Conservation (phyloP, 495 filamentous ascomycete species). For the Cladorrhinum samala region DNA sequence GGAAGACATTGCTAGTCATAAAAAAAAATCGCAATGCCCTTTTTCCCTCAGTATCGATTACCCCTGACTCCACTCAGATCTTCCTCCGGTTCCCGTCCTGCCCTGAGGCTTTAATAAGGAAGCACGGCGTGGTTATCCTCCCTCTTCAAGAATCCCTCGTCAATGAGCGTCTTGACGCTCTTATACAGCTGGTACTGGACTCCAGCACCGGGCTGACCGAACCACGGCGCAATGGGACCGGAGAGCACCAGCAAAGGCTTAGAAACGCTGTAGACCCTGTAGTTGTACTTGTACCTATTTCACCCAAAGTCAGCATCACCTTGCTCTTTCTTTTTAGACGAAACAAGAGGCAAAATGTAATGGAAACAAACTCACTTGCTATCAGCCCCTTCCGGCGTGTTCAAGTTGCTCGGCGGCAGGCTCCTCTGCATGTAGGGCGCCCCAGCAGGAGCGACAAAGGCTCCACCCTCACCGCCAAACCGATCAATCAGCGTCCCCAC, state of each 20-base stretch:
- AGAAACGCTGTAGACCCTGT: conserved; percentile 48
- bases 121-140: conserved; percentile 15
- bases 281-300: conserved; percentile 44
- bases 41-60: too few species aligned
- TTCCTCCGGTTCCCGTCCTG: too few species aligned
- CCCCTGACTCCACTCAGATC: too few species aligned
- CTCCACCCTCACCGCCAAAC: conserved; percentile 45
- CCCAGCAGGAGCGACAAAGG: conserved; percentile 40
- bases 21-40: too few species aligned
- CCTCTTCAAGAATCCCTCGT: conserved; percentile 9
- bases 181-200: conserved; percentile 36
- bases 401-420: conserved; percentile 28
- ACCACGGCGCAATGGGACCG: conserved; percentile 52
- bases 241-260: conserved; percentile 37
- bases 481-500: conserved; percentile 48
- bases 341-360: too few species aligned
- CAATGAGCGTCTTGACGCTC: conserved; percentile 14
- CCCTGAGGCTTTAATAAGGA: too few species aligned
- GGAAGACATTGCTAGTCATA: too few species aligned
- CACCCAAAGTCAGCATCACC: not conserved
- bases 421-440: conserved; percentile 39
- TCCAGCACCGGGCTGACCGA: conserved; percentile 53
- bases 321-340: not conserved
- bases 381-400: conserved; percentile 29
- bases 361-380: conserved; percentile 16